Conservation (phyloP, 1,139 yeast genomes). For the Candida sojae region DNA sequence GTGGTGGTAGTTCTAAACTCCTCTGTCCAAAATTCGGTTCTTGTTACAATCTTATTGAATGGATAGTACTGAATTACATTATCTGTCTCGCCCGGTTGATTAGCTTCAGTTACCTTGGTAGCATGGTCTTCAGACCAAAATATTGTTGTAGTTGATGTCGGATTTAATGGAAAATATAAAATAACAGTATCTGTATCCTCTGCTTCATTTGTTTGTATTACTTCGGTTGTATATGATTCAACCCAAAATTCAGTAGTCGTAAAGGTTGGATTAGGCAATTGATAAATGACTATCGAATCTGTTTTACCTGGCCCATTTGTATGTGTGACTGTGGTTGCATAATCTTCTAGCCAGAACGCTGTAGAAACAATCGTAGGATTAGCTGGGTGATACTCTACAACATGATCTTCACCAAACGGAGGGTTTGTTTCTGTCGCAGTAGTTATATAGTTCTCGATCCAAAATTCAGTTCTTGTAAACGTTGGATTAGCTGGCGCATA, state of each 20-base stretch:
- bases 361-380: slow-evolving; percentile 10
- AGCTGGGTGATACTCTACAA: slow-evolving; percentile 15
- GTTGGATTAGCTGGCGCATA: slow-evolving; percentile 17
- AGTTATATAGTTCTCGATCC: neutral
- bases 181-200: slow-evolving; percentile 19
- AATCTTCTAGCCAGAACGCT: neutral
- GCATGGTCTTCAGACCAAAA: slow-evolving; percentile 9
- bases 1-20: slow-evolving; percentile 10
- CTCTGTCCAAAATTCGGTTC: slow-evolving; percentile 14
- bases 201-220: slow-evolving; percentile 8
- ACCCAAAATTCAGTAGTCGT: slow-evolving; percentile 4
- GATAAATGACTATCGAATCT: slow-evolving; percentile 17
- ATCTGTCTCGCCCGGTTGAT: slow-evolving; percentile 15
- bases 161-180: slow-evolving; percentile 19
- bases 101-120: slow-evolving; percentile 11
- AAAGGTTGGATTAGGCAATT: slow-evolving; percentile 7
- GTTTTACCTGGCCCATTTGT: slow-evolving; percentile 14
- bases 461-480: neutral
- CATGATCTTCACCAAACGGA: neutral
- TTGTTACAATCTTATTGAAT: slow-evolving; percentile 14
- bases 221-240: slow-evolving; percentile 9
- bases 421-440: slow-evolving; percentile 6
- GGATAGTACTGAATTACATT: slow-evolving; percentile 23
- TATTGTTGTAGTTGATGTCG: slow-evolving; percentile 13
- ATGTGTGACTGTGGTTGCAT: slow-evolving; percentile 12